A percentile compares a stretch with the other conserved stretches of the same genome.
phyloP scores from a whole-genome alignment of 164 flowering plant genomes.

The Chimonanthus salicifolius region DNA sequence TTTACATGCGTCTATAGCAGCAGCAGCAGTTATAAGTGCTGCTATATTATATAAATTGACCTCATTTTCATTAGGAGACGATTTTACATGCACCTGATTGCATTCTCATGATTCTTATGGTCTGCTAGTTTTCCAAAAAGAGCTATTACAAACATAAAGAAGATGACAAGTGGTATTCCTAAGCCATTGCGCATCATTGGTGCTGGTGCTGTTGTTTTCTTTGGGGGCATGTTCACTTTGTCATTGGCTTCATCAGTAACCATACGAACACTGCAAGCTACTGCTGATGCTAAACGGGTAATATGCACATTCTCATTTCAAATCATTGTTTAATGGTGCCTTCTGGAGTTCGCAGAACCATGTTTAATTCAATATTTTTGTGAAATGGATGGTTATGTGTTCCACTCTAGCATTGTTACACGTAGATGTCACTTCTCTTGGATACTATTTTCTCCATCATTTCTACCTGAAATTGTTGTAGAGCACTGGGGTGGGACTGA shows the following conservation, averaged over 20 bases:
- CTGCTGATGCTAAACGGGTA: conserved; percentile 30
- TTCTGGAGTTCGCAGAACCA: neutral
- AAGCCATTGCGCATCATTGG: conserved; percentile 22
- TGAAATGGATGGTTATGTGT: neutral
- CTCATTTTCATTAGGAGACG: neutral
- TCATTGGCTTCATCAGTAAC: conserved; percentile 31
- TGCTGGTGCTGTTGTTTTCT: conserved; percentile 20
- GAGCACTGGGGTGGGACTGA: too few species aligned
- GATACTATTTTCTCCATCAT: neutral
- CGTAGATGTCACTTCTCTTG: neutral
- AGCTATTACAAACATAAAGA: neutral
- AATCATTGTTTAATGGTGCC: neutral
- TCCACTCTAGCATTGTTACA: neutral
- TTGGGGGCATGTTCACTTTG: conserved; percentile 30
- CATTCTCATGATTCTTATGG: conserved; percentile 2
- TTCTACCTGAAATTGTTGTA: neutral
- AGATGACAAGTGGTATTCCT: conserved; percentile 25
- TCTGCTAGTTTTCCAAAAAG: neutral
- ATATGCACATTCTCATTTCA: neutral
- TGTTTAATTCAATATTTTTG: neutral
- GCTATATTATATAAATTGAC: neutral
- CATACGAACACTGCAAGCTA: conserved; percentile 19
- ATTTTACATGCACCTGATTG: neutral
- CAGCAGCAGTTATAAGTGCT: too few species aligned
- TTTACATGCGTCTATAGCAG: neutral